phyloP scores from a whole-genome alignment of 768 basidiomycete genomes.

The Tricholoma terreum region DNA sequence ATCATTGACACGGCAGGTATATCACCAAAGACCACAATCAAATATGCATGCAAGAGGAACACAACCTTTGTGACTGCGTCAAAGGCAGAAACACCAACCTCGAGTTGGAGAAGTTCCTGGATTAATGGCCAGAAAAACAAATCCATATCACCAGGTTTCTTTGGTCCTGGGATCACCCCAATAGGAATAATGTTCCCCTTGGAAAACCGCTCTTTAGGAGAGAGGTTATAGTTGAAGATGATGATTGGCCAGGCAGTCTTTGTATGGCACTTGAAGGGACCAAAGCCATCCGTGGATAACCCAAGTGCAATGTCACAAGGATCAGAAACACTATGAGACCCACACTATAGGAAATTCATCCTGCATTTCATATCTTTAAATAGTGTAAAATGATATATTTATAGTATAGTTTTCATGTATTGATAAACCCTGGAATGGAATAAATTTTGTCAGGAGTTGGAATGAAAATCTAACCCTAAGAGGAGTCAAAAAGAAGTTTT shows the following conservation, averaged over 20 bases:
- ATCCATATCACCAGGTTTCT: constrained; percentile 27
- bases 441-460: too few relatives aligned
- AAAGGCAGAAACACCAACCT: background rate
- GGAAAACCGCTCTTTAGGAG: constrained; percentile 28
- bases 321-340: too few relatives aligned
- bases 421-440: too few relatives aligned
- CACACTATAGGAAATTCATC: too few relatives aligned
- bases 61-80: constrained; percentile 15
- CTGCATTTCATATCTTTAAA: too few relatives aligned
- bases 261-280: background rate
- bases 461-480: too few relatives aligned
- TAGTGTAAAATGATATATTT: too few relatives aligned
- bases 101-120: background rate
- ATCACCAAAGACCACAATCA: constrained; percentile 21
- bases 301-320: constrained; percentile 17
- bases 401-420: too few relatives aligned
- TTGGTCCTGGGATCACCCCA: constrained; percentile 39
- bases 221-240: background rate
- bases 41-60: constrained; percentile 15
- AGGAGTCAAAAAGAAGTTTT: too few relatives aligned
- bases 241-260: constrained; percentile 34
- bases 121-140: constrained; percentile 34
- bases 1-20: constrained; percentile 21
- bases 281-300: too few relatives aligned
- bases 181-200: constrained; percentile 30